Evolutionary conservation across 1,139 yeast species (phyloP).

Genomic region (Ogataea hybrid): DNA sequence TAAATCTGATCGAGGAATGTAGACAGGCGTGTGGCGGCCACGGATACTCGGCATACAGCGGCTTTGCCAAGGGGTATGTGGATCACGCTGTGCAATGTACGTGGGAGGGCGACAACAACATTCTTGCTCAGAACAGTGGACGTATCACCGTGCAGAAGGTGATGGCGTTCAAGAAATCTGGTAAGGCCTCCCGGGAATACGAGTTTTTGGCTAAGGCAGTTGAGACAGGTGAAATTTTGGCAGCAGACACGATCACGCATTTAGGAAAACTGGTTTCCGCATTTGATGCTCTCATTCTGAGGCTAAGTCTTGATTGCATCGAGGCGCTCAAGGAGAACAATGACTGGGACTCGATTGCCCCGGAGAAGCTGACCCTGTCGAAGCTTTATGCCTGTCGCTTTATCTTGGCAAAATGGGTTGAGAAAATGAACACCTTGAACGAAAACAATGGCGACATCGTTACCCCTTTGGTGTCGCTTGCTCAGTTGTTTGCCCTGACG

Average conservation of each 20-base stretch:
- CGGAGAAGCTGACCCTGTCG: conserved; percentile 57
- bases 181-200: conserved; percentile 31
- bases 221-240: conserved; percentile 33
- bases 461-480: conserved; percentile 45
- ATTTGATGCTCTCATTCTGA: conserved; percentile 46
- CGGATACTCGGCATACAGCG: conserved; percentile 88
- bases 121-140: conserved; percentile 81
- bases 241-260: conserved; percentile 35
- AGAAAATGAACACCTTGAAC: conserved; percentile 30
- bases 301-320: conserved; percentile 48
- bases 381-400: conserved; percentile 63
- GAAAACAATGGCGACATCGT: conserved; percentile 33
- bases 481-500: conserved; percentile 63
- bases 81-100: conserved; percentile 98
- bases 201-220: conserved; percentile 25
- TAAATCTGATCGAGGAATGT: conserved; percentile 77
- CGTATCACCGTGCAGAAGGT: conserved; percentile 65
- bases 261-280: conserved; percentile 31
- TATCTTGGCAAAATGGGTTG: conserved; percentile 44
- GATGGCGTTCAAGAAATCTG: conserved; percentile 35
- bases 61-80: conserved; percentile 81
- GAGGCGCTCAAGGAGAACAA: conserved; percentile 41
- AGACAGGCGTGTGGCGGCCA: conserved; percentile 98
- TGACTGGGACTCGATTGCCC: conserved; percentile 58
- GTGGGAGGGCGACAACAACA: conserved; percentile 97